These are phyloP conservation scores for Polyplosphaeria fusca DNA, from an alignment of 495 filamentous ascomycete species.

Conservation along the genomic window DNA sequence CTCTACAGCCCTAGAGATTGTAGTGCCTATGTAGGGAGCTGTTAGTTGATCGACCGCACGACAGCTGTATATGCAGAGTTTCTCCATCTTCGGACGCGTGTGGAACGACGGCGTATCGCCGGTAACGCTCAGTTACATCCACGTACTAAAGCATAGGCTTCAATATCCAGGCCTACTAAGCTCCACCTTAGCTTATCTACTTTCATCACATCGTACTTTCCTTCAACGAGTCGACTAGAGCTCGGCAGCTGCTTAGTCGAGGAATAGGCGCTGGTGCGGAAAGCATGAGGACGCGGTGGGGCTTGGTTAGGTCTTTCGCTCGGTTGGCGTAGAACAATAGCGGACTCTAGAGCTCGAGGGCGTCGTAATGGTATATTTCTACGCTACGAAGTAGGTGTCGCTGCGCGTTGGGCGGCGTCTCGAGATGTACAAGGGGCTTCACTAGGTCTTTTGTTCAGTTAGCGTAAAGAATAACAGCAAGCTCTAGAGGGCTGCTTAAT, in stretches of 20 bases:
- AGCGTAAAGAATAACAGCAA: too few species aligned
- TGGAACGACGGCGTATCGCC: slow-evolving; percentile 14
- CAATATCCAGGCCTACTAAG: slow-evolving; percentile 7
- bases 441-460: too few species aligned
- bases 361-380: too few species aligned
- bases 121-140: slow-evolving; percentile 7
- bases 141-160: slow-evolving; percentile 5
- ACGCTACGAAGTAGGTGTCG: too few species aligned
- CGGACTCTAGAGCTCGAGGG: slow-evolving; percentile 5
- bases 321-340: slow-evolving; percentile 12
- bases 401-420: too few species aligned
- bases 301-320: slow-evolving; percentile 18
- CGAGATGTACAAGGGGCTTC: too few species aligned
- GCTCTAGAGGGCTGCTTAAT: too few species aligned
- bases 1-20: slow-evolving; percentile 17
- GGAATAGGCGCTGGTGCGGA: slow-evolving; percentile 6
- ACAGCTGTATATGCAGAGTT: slow-evolving; percentile 11
- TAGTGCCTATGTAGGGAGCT: slow-evolving; percentile 3
- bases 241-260: slow-evolving; percentile 14
- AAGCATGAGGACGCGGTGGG: too few species aligned
- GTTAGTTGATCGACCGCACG: slow-evolving; percentile 2
- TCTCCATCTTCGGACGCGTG: slow-evolving; percentile 7
- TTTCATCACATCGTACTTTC: slow-evolving; percentile 2
- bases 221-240: slow-evolving; percentile 8
- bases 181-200: slow-evolving; percentile 3